Base-by-base conservation (phyloP, 306 rosid genomes). In the Corylus americana region DNA sequence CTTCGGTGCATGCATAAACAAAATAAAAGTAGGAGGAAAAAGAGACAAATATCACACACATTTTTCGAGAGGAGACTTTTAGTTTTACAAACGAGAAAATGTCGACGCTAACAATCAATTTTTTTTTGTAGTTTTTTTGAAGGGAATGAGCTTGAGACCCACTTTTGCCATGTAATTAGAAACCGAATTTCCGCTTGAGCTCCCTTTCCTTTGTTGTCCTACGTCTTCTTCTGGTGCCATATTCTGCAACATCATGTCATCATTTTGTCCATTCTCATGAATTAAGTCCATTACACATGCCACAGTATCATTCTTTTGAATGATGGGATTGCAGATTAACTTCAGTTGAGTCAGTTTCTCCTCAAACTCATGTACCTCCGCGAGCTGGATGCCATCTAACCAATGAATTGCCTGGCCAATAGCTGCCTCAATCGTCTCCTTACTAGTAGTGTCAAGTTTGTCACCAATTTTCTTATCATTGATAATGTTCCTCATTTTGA, bases 371-470 rank as follows among this genome's bases (percentile, higher is more conserved):
- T 88, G 88, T 0, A 88, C 86, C 74, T 89, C 96, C 0, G 80
- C 93, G 6, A 87, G 84, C 78, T 88, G 90, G 83, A 89, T 89
- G 20, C 79, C 48, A 3, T 89, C 93, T 82, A 89, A 77, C 96
- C 96, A 91, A 0, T 85, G 81, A 73, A 91, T 74, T 0, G 90
- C 84, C 58, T 55, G 20, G 12, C 89, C 89, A 29, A 88, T 81
- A 0, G 89, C 92, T 64, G 87, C 91, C 20, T 88, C 94, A 0
- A 92, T 87, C 86, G 82, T 90, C 79, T 90, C 85, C 83, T 92
- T 92, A 49, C 88, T 92, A 0, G 35, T 79, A 0, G 67, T 20
- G 1, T 84, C 47, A 47, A 91, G 81, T 73, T 85, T 84, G 0
- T 91, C 77, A 0, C 77, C 68, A 47, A 87, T 83, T 82, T 83